These are phyloP conservation scores for Cytospora mali DNA, from an alignment of 2,329 filamentous ascomycete genomes.

Conservation along the genomic window DNA sequence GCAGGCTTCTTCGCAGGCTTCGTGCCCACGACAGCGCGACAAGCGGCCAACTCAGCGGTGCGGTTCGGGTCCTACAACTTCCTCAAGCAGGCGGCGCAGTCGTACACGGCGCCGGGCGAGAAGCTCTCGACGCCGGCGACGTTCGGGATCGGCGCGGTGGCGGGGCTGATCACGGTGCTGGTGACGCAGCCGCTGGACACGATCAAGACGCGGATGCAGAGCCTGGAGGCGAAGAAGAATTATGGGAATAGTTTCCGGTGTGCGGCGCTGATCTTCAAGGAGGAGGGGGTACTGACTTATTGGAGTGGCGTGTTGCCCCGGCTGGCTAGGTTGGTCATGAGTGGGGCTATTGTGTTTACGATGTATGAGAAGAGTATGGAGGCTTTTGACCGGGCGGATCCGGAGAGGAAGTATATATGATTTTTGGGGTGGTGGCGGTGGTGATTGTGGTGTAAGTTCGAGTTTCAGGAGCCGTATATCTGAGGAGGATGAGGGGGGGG, in stretches of 20 bases:
- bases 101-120: slow-evolving; percentile 91
- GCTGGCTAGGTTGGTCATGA: slow-evolving; percentile 81
- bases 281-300: slow-evolving; percentile 87
- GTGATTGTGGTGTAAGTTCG: not conserved
- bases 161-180: slow-evolving; percentile 88
- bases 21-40: slow-evolving; percentile 88
- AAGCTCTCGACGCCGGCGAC: slow-evolving; percentile 87
- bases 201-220: slow-evolving; percentile 98
- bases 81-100: slow-evolving; percentile 86
- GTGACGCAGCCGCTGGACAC: slow-evolving; percentile 80
- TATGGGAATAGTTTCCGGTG: slow-evolving; percentile 92
- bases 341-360: slow-evolving; percentile 95
- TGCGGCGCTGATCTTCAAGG: slow-evolving; percentile 78
- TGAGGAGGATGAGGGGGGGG: no score
- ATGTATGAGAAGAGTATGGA: slow-evolving; percentile 99
- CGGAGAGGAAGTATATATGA: slow-evolving; percentile 80
- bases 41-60: slow-evolving; percentile 91
- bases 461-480: no score
- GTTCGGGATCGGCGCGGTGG: slow-evolving; percentile 86
- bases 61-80: slow-evolving; percentile 91
- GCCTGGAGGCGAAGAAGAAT: slow-evolving; percentile 75
- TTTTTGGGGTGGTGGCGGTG: not conserved
- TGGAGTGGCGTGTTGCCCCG: slow-evolving; percentile 93
- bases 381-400: slow-evolving; percentile 76
- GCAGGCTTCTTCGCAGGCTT: slow-evolving; percentile 97